These are phyloP conservation scores for Mycena rebaudengoi DNA, from an alignment of 768 basidiomycete genomes.

Conservation along the genomic window DNA sequence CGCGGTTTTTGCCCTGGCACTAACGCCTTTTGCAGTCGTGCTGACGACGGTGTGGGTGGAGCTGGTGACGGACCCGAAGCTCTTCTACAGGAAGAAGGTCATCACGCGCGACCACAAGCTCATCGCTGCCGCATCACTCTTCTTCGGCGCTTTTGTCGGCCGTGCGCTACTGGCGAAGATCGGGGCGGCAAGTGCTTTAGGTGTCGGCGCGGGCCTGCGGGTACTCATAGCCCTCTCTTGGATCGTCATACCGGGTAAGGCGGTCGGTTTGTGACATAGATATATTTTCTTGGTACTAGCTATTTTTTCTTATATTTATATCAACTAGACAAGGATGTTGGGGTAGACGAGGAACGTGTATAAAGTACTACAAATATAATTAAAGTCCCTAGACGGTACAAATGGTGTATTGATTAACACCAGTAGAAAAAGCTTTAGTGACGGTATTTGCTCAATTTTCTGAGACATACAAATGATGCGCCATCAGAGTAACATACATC, in stretches of 20 bases:
- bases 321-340: too few relatives aligned
- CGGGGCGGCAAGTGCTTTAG: constrained; percentile 70
- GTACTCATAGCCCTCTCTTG: constrained; percentile 68
- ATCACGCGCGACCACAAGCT: constrained; percentile 73
- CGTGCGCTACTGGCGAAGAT: constrained; percentile 65
- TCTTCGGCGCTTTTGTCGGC: constrained; percentile 79
- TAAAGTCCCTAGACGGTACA: too few relatives aligned
- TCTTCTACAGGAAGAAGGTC: constrained; percentile 66
- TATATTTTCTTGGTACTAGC: too few relatives aligned
- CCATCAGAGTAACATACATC: too few relatives aligned
- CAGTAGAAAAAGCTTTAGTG: too few relatives aligned
- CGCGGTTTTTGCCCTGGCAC: neutral
- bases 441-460: too few relatives aligned
- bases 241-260: constrained; percentile 65
- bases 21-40: constrained; percentile 58
- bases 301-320: too few relatives aligned
- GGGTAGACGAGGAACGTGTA: too few relatives aligned
- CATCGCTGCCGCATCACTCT: constrained; percentile 68
- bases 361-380: too few relatives aligned
- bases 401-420: too few relatives aligned
- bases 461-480: too few relatives aligned
- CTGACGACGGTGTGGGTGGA: constrained; percentile 91
- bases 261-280: neutral
- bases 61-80: constrained; percentile 79
- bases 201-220: constrained; percentile 68